Conservation (phyloP, 73 alveolate genomes). For the Diophrys appendiculata region DNA sequence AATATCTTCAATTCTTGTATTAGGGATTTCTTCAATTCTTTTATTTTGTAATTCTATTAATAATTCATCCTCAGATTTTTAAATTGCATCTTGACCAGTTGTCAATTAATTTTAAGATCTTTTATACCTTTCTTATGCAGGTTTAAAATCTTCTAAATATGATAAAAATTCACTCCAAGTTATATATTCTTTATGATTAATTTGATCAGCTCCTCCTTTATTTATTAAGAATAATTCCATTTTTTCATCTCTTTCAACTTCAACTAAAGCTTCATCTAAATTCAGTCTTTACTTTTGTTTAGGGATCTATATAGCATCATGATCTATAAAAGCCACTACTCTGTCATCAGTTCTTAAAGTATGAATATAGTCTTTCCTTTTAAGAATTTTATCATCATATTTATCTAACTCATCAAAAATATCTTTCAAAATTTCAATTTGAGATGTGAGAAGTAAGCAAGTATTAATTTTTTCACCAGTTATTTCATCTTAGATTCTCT, state of each 20-base stretch:
- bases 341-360: conserved; percentile 56
- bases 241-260: conserved; percentile 57
- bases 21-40: conserved; percentile 45
- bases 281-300: conserved; percentile 23
- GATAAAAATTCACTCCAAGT: conserved; percentile 60
- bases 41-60: conserved; percentile 2
- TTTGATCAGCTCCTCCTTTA: conserved; percentile 1
- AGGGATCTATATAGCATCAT: conserved; percentile 56
- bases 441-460: conserved; percentile 40
- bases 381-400: conserved; percentile 44
- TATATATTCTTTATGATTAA: conserved; percentile 61
- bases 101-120: conserved; percentile 1
- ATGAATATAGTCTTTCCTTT: conserved; percentile 35
- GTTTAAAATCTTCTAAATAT: conserved; percentile 35
- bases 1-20: conserved; percentile 41
- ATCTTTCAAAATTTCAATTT: conserved; percentile 41
- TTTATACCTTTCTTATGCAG: conserved; percentile 35
- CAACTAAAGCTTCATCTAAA: conserved; percentile 42
- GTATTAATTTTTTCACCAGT: background rate
- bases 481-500: conserved; percentile 14
- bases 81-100: conserved; percentile 1
- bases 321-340: conserved; percentile 51
- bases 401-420: conserved; percentile 54
- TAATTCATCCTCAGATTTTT: background rate
- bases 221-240: conserved; percentile 13